phyloP scores from a whole-genome alignment of 1,284 basidiomycete species.

The Pseudomicrostroma phylloplanum region DNA sequence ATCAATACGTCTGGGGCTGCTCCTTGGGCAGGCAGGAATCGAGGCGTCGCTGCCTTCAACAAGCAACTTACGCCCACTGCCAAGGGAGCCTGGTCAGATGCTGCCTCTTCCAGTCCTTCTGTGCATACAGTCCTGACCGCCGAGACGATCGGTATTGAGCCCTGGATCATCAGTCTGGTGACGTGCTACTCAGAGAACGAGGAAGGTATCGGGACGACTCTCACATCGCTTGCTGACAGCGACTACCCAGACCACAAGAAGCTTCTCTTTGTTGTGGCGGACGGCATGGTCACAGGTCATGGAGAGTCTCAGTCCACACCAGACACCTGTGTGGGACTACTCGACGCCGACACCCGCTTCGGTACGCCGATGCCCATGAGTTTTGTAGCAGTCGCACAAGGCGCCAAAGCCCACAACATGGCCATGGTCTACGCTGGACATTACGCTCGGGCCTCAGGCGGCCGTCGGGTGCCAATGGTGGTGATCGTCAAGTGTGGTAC shows the following conservation, averaged over 20 bases:
- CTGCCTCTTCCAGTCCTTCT: background rate
- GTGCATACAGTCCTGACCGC: constrained; percentile 15
- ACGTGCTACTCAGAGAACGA: constrained; percentile 97
- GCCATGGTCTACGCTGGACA: constrained; percentile 99
- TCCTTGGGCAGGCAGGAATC: constrained; percentile 62
- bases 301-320: constrained; percentile 93
- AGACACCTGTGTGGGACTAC: constrained; percentile 84
- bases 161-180: constrained; percentile 89
- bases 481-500: constrained; percentile 95
- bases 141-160: constrained; percentile 57
- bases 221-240: constrained; percentile 84
- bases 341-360: constrained; percentile 90
- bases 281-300: constrained; percentile 97
- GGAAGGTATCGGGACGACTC: constrained; percentile 80
- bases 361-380: constrained; percentile 94
- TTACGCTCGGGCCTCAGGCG: constrained; percentile 63
- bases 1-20: constrained; percentile 83
- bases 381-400: constrained; percentile 82
- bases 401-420: constrained; percentile 81
- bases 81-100: background rate
- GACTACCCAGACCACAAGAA: constrained; percentile 87
- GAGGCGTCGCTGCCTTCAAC: background rate
- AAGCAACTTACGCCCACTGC: background rate
- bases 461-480: constrained; percentile 86
- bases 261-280: constrained; percentile 87